Percentiles rank a stretch among this genome's conserved stretches.
These are phyloP conservation scores for Colletotrichum navitas DNA, from an alignment of 2,329 filamentous ascomycete genomes.

Conservation along the genomic window DNA sequence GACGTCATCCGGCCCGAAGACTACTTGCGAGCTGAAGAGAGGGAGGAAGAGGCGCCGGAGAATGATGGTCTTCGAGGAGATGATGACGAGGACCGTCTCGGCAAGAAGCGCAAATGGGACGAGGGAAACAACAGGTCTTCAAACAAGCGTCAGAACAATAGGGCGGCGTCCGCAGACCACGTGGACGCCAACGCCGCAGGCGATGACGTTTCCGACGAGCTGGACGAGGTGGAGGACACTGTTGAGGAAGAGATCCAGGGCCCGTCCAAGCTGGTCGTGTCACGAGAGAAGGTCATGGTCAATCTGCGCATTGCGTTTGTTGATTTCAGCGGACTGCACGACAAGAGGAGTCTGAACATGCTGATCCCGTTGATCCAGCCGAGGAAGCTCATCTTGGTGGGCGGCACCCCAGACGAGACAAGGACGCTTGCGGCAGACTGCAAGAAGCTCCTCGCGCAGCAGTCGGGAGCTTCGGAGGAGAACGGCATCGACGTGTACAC, in stretches of 20 bases:
- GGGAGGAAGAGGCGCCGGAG: conserved; percentile 79
- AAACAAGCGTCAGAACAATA: conserved; percentile 71
- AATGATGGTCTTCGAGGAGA: conserved; percentile 63
- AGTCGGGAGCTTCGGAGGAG: conserved; percentile 59
- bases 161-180: conserved; percentile 59
- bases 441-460: conserved; percentile 71
- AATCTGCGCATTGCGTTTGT: conserved; percentile 86
- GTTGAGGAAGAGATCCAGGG: conserved; percentile 63
- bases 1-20: conserved; percentile 95
- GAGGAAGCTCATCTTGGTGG: conserved; percentile 92
- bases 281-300: conserved; percentile 72
- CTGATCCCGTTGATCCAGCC: conserved; percentile 94
- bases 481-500: conserved; percentile 81
- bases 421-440: conserved; percentile 83
- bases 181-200: conserved; percentile 52
- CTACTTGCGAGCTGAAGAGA: conserved; percentile 91
- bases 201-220: conserved; percentile 62
- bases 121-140: conserved; percentile 63
- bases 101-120: conserved; percentile 96
- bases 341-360: conserved; percentile 94
- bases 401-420: conserved; percentile 84
- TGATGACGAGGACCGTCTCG: conserved; percentile 73
- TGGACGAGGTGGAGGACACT: conserved; percentile 70
- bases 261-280: conserved; percentile 81
- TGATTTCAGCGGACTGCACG: conserved; percentile 92